These are phyloP conservation scores for Talaromyces sp. DNA, from an alignment of 2,329 filamentous ascomycete genomes.

Conservation along the genomic window DNA sequence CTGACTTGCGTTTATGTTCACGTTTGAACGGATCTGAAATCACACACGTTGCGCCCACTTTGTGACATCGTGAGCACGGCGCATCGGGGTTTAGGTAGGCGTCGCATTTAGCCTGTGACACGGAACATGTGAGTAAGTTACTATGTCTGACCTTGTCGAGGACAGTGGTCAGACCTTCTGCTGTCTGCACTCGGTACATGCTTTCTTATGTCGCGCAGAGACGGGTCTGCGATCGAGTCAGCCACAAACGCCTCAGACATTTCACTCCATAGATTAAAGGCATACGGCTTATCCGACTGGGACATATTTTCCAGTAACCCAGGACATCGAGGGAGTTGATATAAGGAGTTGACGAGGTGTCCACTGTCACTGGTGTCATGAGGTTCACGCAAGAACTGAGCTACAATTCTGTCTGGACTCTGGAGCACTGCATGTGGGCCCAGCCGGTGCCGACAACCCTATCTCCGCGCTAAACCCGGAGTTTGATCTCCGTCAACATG, in stretches of 20 bases:
- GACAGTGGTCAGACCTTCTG: conserved; percentile 32
- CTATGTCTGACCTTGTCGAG: not conserved
- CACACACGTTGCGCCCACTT: conserved; percentile 32
- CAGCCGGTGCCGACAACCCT: not conserved
- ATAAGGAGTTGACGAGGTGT: not conserved
- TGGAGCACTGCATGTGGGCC: not conserved
- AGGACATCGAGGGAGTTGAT: not conserved
- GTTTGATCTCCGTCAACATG: too few relatives aligned
- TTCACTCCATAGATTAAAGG: not conserved
- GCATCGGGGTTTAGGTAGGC: conserved; percentile 31
- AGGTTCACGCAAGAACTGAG: not conserved
- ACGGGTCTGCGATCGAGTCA: conserved; percentile 13
- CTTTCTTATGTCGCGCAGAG: conserved; percentile 34
- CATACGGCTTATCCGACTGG: not conserved
- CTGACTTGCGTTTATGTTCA: conserved; percentile 40
- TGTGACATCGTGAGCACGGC: conserved; percentile 37
- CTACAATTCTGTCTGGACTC: too few relatives aligned
- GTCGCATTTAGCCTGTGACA: conserved; percentile 35
- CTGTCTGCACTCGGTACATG: conserved; percentile 42
- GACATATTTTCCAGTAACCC: not conserved
- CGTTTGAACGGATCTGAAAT: conserved; percentile 41
- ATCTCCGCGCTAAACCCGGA: not conserved
- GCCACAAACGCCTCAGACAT: too few relatives aligned
- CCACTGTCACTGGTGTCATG: not conserved
- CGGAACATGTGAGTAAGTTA: not conserved